A percentile compares a stretch with the other conserved stretches of the same genome.
Evolutionary conservation across 768 basidiomycete species (phyloP).

Genomic region (Tylopilus felleus): DNA sequence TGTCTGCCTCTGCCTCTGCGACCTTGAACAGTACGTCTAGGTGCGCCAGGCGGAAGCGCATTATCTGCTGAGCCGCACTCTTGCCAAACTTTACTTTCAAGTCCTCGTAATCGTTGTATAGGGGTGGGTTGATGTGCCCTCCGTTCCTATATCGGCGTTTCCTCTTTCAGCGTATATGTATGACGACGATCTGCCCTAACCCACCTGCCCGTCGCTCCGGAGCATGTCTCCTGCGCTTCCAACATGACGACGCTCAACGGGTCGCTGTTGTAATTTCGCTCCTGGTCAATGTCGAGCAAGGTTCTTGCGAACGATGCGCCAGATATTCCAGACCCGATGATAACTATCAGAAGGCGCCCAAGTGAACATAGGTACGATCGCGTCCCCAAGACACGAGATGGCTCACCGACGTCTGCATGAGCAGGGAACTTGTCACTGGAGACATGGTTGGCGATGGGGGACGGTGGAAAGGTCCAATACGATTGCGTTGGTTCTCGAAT

Average conservation of each 20-base stretch:
- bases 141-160: conserved; percentile 37
- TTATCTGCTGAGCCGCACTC: conserved; percentile 37
- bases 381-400: neutral
- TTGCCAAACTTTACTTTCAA: conserved; percentile 39
- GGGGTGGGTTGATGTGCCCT: conserved; percentile 48
- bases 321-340: conserved; percentile 56
- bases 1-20: conserved; percentile 28
- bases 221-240: conserved; percentile 59
- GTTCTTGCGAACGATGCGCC: conserved; percentile 42
- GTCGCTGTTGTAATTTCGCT: conserved; percentile 12
- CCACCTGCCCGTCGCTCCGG: conserved; percentile 51
- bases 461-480: conserved; percentile 61
- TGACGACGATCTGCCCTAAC: conserved; percentile 9
- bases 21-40: conserved; percentile 30
- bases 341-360: conserved; percentile 25
- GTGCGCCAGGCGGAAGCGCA: conserved; percentile 41
- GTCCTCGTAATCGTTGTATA: conserved; percentile 43
- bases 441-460: conserved; percentile 38
- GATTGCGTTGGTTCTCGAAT: conserved; percentile 49
- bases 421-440: conserved; percentile 34
- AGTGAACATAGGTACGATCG: neutral
- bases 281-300: conserved; percentile 30
- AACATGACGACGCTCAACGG: conserved; percentile 46
- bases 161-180: neutral
- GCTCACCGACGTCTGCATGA: conserved; percentile 54